Evolutionary conservation across 176 grass and related monocot genomes (phyloP).

Genomic region (Carex parvula): DNA sequence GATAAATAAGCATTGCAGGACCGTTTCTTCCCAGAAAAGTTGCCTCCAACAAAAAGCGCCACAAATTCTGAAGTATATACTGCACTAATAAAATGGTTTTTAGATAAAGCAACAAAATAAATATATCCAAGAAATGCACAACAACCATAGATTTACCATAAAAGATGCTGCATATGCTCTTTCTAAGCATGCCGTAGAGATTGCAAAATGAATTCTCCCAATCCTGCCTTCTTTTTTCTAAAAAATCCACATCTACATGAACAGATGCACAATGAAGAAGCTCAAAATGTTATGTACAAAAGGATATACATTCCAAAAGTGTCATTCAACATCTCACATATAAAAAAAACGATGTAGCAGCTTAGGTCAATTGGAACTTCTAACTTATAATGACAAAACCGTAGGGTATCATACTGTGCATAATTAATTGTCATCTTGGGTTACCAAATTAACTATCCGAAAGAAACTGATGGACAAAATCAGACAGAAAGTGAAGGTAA

Average conservation of each 20-base stretch:
- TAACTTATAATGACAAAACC: not conserved
- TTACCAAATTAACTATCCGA: not conserved
- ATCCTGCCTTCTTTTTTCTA: constrained; percentile 62
- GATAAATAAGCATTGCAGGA: constrained; percentile 81
- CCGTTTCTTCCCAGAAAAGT: constrained; percentile 36
- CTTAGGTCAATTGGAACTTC: not conserved
- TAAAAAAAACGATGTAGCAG: not conserved
- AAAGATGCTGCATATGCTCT: constrained; percentile 66
- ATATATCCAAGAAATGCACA: not conserved
- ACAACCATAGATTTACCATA: constrained; percentile 60
- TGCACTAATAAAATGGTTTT: constrained; percentile 25
- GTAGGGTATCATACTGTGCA: not conserved
- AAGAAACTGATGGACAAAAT: not conserved
- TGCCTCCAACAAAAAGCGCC: constrained; percentile 61
- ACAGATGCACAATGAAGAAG: constrained; percentile 4
- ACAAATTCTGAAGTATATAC: constrained; percentile 91
- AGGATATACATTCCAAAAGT: not conserved
- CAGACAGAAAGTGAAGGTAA: not conserved
- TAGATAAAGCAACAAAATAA: constrained; percentile 22
- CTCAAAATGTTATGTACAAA: not conserved
- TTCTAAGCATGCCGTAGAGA: constrained; percentile 92
- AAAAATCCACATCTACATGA: constrained; percentile 62
- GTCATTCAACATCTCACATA: not conserved
- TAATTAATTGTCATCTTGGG: not conserved
- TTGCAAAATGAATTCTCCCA: constrained; percentile 88